Evolutionary conservation across 2,329 filamentous ascomycete genomes (phyloP).

Genomic region (Diaporthe vexans): DNA sequence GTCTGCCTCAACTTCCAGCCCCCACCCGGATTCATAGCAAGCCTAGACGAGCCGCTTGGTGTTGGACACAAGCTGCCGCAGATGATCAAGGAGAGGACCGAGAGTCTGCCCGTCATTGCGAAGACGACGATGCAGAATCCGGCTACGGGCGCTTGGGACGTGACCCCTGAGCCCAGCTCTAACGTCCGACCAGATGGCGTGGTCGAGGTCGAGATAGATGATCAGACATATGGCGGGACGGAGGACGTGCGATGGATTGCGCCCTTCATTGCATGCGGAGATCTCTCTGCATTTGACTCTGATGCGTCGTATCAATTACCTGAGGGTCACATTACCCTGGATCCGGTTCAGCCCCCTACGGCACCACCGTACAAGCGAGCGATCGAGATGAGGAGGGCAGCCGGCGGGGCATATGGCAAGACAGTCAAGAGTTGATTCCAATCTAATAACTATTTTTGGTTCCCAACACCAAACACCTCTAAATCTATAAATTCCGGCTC

Average conservation of each 20-base stretch:
- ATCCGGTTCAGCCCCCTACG: slow-evolving; percentile 94
- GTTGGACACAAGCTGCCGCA: slow-evolving; percentile 68
- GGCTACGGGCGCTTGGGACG: slow-evolving; percentile 60
- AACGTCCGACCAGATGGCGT: slow-evolving; percentile 50
- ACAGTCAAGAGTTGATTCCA: slow-evolving; percentile 57
- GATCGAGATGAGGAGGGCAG: slow-evolving; percentile 83
- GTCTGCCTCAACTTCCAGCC: slow-evolving; percentile 92
- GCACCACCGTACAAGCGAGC: slow-evolving; percentile 95
- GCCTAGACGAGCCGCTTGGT: slow-evolving; percentile 81
- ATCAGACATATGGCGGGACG: slow-evolving; percentile 52
- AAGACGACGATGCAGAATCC: slow-evolving; percentile 61
- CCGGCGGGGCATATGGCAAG: slow-evolving; percentile 84
- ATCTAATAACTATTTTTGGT: not conserved
- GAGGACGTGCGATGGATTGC: slow-evolving; percentile 83
- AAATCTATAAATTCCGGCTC: not conserved
- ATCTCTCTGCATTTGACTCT: slow-evolving; percentile 93
- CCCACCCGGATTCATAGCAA: slow-evolving; percentile 81
- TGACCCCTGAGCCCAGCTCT: slow-evolving; percentile 38
- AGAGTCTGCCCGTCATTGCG: slow-evolving; percentile 57
- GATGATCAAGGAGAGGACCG: slow-evolving; percentile 61
- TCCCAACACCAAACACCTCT: not conserved
- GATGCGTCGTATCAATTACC: slow-evolving; percentile 95
- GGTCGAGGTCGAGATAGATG: slow-evolving; percentile 66
- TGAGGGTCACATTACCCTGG: slow-evolving; percentile 86
- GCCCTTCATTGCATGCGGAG: slow-evolving; percentile 96